Evolutionary conservation across 2,329 filamentous ascomycete genomes (phyloP).

Genomic region (Parastagonospora avenae): DNA sequence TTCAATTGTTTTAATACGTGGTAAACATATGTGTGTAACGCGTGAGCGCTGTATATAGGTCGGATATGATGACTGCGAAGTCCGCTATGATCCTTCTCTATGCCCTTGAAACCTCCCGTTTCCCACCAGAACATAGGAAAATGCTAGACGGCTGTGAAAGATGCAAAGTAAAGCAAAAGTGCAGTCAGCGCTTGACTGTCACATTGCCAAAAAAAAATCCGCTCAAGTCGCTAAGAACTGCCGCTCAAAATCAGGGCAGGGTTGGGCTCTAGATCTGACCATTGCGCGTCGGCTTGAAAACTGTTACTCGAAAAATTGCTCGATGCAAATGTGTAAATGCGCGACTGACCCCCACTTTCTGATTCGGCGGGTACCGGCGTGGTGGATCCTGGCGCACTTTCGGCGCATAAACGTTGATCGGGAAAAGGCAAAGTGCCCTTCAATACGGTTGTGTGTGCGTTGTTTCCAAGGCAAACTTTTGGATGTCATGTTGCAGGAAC

Average conservation of each 20-base stretch:
- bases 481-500: slow-evolving; percentile 2
- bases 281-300: not conserved
- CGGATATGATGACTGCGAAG: no score
- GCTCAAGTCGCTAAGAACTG: not conserved
- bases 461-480: not conserved
- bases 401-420: not conserved
- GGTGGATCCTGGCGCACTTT: not conserved
- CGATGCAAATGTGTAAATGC: slow-evolving; percentile 2
- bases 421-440: not conserved
- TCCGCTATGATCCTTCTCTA: no score
- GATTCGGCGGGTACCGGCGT: slow-evolving; percentile 1
- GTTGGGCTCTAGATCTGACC: not conserved
- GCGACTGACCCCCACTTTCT: not conserved
- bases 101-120: no score
- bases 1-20: no score
- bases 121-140: not conserved
- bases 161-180: not conserved
- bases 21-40: no score
- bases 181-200: slow-evolving; percentile 8
- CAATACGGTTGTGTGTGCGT: not conserved
- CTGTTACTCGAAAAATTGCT: slow-evolving; percentile 3
- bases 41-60: no score
- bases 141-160: not conserved
- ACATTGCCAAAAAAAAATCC: not conserved
- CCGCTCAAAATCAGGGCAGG: not conserved